Evolutionary conservation across 106 monocot species (phyloP), one percentile per base, ranked within the genome.

Genomic region (Amphibolis antarctica): DNA sequence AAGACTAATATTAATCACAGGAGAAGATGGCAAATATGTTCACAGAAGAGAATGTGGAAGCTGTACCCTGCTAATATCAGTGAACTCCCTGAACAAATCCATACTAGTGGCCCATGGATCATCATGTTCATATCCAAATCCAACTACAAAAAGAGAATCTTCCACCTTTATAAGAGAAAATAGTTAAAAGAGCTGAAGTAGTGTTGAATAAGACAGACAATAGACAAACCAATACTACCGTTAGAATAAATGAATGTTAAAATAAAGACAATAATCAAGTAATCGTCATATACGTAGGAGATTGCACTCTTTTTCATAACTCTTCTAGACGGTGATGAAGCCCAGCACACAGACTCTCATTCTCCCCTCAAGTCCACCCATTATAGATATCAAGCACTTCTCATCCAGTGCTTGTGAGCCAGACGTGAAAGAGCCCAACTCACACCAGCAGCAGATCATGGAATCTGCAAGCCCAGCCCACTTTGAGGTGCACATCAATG

Each of bases 111-210:
- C 44, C 98, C 98, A 98, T 17, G 91, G 81, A 36, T 88, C 98
- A 83, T 91, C 98, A 79, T 98, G 98, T 36, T 98, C 98, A 69
- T 98, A 98, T 77, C 98, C 98, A 74, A 98, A 98, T 20, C 98
- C 98, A 45, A 91, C 91, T 24, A 98, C 98, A 29, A 98, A 77
- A 72, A 98, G 98, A 56, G 98, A 98, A 21, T 77, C 77, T 64
- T 88, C 98, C 54, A 98, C 78, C 98, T 98, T 65, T 15, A 59
- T 9, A 67, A 27, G 19, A 14, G 43, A 42, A 43, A 43, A 61
- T 14, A 17, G 26, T 30, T 20, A 61, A 12, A 22, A 55, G 21
- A 55, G 21, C n/a, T 24, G 10, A 43, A 43, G 1, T 55, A 61
- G n/a, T 30, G 3, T 14, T 27, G 27, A 23, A 57, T 15, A 7